These are phyloP conservation scores for Podaxis mareebaensis DNA, from an alignment of 768 basidiomycete genomes.

Conservation along the genomic window DNA sequence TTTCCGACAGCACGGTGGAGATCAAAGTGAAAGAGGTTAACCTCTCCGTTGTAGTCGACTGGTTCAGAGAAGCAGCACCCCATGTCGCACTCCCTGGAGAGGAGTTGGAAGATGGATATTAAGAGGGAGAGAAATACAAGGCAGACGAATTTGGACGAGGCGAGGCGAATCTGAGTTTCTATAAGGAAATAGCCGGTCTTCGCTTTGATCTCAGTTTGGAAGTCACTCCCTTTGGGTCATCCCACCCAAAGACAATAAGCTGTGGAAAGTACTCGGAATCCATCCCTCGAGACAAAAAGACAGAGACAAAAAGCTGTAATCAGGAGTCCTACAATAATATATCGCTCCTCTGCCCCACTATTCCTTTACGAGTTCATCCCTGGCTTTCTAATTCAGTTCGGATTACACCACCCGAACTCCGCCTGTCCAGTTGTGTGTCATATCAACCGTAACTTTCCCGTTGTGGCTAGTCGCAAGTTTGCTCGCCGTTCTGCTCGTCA, in stretches of 20 bases:
- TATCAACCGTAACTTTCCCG: neutral
- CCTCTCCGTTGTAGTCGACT: slow-evolving; percentile 82
- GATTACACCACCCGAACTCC: neutral
- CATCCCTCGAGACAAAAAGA: slow-evolving; percentile 22
- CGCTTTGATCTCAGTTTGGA: slow-evolving; percentile 27
- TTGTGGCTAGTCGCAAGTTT: neutral
- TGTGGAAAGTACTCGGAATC: neutral
- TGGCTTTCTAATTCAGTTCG: neutral
- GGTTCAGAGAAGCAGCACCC: slow-evolving; percentile 72
- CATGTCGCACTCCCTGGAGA: slow-evolving; percentile 47
- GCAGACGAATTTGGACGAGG: slow-evolving; percentile 30
- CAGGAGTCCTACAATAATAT: neutral
- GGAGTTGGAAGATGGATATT: slow-evolving; percentile 29
- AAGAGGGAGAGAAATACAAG: slow-evolving; percentile 40
- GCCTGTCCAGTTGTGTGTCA: neutral
- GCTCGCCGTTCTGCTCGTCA: neutral
- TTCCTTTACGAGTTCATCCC: slow-evolving; percentile 1
- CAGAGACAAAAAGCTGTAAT: slow-evolving; percentile 15
- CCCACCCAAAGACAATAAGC: slow-evolving; percentile 21
- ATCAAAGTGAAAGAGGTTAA: slow-evolving; percentile 95
- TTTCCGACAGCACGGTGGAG: slow-evolving; percentile 94
- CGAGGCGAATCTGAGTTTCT: slow-evolving; percentile 21
- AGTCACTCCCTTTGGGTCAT: slow-evolving; percentile 18
- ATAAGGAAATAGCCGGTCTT: slow-evolving; percentile 21
- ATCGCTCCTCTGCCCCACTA: neutral